phyloP scores from a whole-genome alignment of 1,284 basidiomycete species.

The Trametes polyzona region DNA sequence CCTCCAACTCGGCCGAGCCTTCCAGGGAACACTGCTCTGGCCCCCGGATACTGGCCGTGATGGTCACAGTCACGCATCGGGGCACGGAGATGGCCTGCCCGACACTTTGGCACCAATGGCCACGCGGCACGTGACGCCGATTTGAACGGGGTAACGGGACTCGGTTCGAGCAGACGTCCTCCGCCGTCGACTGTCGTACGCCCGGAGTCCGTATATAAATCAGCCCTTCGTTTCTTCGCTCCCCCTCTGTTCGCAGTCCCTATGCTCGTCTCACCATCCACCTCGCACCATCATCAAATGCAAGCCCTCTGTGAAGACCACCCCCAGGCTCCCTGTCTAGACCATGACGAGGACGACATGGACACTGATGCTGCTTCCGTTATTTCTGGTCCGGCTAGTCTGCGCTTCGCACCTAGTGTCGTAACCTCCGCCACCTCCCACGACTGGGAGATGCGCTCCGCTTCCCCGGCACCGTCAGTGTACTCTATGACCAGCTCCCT shows the following conservation, averaged over 20 bases:
- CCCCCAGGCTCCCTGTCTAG: slow-evolving; percentile 15
- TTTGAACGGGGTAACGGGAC: slow-evolving; percentile 29
- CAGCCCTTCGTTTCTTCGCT: slow-evolving; percentile 5
- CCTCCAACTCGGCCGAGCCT: slow-evolving; percentile 13
- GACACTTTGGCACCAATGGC: too few species aligned
- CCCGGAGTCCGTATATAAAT: slow-evolving; percentile 25
- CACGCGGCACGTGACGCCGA: slow-evolving; percentile 28
- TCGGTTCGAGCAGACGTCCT: slow-evolving; percentile 28
- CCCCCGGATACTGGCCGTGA: slow-evolving; percentile 10
- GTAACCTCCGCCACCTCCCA: slow-evolving; percentile 45
- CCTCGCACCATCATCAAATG: slow-evolving; percentile 15
- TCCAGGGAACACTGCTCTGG: slow-evolving; percentile 1
- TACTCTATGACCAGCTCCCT: slow-evolving; percentile 68
- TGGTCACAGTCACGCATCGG: slow-evolving; percentile 19
- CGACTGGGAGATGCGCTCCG: slow-evolving; percentile 54
- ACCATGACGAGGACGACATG: slow-evolving; percentile 35
- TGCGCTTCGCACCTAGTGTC: slow-evolving; percentile 46
- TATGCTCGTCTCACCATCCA: slow-evolving; percentile 16
- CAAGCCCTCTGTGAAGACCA: slow-evolving; percentile 11
- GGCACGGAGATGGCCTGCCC: slow-evolving; percentile 23
- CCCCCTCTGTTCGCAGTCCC: slow-evolving; percentile 6
- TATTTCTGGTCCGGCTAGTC: slow-evolving; percentile 35
- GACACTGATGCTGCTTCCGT: slow-evolving; percentile 39
- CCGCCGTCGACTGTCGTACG: slow-evolving; percentile 28
- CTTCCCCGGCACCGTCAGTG: slow-evolving; percentile 69